A percentile compares a stretch with the other conserved stretches of the same genome.
phyloP scores from a whole-genome alignment of 177 flowering plant genomes.

The Vitis hybrid region DNA sequence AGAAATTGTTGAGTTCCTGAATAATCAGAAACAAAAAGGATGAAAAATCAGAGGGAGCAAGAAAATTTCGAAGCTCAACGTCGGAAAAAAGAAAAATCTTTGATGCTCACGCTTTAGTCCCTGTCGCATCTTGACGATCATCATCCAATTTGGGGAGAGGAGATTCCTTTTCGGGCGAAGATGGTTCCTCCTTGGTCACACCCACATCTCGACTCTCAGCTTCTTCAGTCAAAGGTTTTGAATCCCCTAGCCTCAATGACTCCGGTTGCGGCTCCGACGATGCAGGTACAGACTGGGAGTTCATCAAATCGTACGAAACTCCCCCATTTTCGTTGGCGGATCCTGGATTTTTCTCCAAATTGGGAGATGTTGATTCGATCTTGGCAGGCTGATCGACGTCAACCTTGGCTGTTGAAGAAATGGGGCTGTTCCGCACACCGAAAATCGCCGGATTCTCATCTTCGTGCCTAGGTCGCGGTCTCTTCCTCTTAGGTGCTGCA shows the following conservation, averaged over 20 bases:
- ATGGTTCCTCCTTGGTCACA: constrained; percentile 33
- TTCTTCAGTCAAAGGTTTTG: constrained; percentile 34
- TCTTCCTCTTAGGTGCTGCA: constrained; percentile 93
- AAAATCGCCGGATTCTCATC: constrained; percentile 50
- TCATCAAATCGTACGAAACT: constrained; percentile 27
- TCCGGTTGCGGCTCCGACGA: constrained; percentile 28
- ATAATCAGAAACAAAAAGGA: constrained; percentile 11
- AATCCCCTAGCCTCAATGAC: constrained; percentile 42
- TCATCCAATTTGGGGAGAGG: constrained; percentile 29
- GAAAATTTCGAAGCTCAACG: not conserved
- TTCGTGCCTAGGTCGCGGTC: constrained; percentile 64
- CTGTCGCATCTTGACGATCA: constrained; percentile 28
- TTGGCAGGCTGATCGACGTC: constrained; percentile 36
- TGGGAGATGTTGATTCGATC: constrained; percentile 26
- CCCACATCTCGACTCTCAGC: constrained; percentile 26
- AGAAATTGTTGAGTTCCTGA: constrained; percentile 35
- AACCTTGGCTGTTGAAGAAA: constrained; percentile 25
- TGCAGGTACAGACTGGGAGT: constrained; percentile 16
- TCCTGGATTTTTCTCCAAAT: constrained; percentile 29
- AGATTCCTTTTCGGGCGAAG: constrained; percentile 44
- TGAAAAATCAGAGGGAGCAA: not conserved
- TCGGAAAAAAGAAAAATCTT: not conserved
- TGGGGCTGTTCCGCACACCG: constrained; percentile 30
- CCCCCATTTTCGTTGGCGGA: constrained; percentile 44
- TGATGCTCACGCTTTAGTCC: constrained; percentile 41